Evolutionary conservation across 768 basidiomycete genomes (phyloP).

Genomic region (Hemileccinum impolitum): DNA sequence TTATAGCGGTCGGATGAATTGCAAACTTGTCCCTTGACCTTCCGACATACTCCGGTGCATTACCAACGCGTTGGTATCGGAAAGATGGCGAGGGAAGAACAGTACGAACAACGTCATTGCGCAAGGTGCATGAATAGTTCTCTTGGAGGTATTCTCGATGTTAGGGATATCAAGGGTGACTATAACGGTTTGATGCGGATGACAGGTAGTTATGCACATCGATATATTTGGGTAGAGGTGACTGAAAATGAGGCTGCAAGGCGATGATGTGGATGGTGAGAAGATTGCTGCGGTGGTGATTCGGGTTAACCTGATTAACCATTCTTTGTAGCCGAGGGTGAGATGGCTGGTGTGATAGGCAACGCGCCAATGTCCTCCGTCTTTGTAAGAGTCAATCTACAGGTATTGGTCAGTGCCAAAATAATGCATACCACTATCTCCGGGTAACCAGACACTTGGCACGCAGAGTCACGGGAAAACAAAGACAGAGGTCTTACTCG

Average conservation of each 20-base stretch:
- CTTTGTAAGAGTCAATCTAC: constrained; percentile 14
- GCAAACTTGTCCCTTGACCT: neutral
- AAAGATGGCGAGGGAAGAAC: no score
- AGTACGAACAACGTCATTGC: no score
- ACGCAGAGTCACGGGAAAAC: neutral
- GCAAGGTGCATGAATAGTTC: neutral
- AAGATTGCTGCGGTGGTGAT: neutral
- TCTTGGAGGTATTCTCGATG: neutral
- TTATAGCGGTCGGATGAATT: neutral
- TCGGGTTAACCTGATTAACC: neutral
- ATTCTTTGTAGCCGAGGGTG: constrained; percentile 12
- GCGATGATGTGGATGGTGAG: neutral
- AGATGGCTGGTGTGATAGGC: constrained; percentile 8
- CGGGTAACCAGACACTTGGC: neutral
- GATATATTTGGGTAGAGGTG: no score
- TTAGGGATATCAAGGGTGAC: neutral
- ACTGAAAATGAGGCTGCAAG: neutral
- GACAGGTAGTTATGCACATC: neutral
- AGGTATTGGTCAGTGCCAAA: constrained; percentile 4
- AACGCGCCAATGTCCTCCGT: constrained; percentile 9
- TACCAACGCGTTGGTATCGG: no score
- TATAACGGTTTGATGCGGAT: neutral
- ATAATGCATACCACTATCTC: neutral
- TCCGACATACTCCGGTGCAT: neutral
- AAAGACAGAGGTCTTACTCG: constrained; percentile 34